Conservation (phyloP, 257 asterid species). For the Ballota nigra region DNA sequence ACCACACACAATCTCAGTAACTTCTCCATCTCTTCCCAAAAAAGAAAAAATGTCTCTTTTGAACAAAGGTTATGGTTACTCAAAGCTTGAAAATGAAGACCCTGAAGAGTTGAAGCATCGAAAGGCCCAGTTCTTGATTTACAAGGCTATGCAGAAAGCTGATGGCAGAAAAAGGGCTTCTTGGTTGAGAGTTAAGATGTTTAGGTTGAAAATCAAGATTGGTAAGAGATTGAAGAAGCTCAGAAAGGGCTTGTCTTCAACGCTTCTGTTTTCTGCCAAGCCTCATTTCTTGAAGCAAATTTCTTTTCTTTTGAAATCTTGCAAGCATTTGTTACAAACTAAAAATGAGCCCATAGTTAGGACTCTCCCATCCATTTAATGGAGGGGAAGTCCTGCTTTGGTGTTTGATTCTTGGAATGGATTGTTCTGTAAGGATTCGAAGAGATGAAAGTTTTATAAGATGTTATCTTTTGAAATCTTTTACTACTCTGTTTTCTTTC, state of each 20-base stretch:
- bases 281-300: slow-evolving; percentile 43
- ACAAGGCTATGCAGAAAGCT: slow-evolving; percentile 55
- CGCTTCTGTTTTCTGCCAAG: slow-evolving; percentile 33
- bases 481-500: not conserved
- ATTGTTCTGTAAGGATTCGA: not conserved
- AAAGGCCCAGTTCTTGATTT: slow-evolving; percentile 73
- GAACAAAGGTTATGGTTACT: slow-evolving; percentile 37
- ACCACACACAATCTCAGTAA: slow-evolving; percentile 16
- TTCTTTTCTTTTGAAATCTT: slow-evolving; percentile 41
- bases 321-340: slow-evolving; percentile 52
- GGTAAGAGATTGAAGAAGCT: slow-evolving; percentile 56
- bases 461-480: not conserved
- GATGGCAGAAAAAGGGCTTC: slow-evolving; percentile 51
- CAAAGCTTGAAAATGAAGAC: slow-evolving; percentile 60
- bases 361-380: slow-evolving; percentile 28
- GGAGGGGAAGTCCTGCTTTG: not conserved
- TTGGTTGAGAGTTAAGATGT: slow-evolving; percentile 58
- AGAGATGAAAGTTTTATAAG: not conserved
- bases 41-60: slow-evolving; percentile 35
- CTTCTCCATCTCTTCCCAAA: not conserved
- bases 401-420: not conserved
- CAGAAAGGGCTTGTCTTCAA: slow-evolving; percentile 44
- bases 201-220: slow-evolving; percentile 58
- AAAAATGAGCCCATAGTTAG: slow-evolving; percentile 20
- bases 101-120: slow-evolving; percentile 56